Conservation (phyloP, 2,329 filamentous ascomycete species). For the Neonectria coccinea region DNA sequence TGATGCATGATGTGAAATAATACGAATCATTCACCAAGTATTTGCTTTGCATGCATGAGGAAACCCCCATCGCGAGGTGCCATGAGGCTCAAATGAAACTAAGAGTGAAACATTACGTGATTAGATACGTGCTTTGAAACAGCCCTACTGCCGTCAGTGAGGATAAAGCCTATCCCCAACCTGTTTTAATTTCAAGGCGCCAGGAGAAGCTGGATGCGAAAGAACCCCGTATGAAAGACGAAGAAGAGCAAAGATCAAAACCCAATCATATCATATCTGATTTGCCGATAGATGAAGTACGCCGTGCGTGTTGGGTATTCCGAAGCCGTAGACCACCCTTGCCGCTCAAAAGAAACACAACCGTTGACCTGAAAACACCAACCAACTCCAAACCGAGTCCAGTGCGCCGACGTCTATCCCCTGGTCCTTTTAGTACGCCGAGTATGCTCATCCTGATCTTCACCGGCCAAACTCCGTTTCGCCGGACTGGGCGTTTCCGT, state of each 20-base stretch:
- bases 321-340: conserved; percentile 34
- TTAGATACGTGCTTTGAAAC: background rate
- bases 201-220: background rate
- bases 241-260: conserved; percentile 23
- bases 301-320: conserved; percentile 43
- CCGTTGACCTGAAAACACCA: conserved; percentile 22
- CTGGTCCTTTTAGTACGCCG: conserved; percentile 37
- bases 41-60: background rate
- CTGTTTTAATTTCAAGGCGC: background rate
- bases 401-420: conserved; percentile 27
- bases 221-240: conserved; percentile 6
- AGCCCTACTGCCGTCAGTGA: background rate
- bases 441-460: conserved; percentile 24
- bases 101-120: background rate
- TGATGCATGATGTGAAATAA: conserved; percentile 42
- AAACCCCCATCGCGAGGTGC: background rate
- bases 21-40: conserved; percentile 38
- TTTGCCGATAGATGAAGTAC: conserved; percentile 35
- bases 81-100: background rate
- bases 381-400: conserved; percentile 18
- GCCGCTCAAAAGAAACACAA: conserved; percentile 15
- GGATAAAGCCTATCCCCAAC: background rate
- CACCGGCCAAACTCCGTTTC: conserved; percentile 35
- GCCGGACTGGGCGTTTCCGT: conserved; percentile 22
- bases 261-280: conserved; percentile 24